Evolutionary conservation across 2,329 filamentous ascomycete species (phyloP), one percentile per base, ranked within the genome.

Genomic region (Alternaria sp.): DNA sequence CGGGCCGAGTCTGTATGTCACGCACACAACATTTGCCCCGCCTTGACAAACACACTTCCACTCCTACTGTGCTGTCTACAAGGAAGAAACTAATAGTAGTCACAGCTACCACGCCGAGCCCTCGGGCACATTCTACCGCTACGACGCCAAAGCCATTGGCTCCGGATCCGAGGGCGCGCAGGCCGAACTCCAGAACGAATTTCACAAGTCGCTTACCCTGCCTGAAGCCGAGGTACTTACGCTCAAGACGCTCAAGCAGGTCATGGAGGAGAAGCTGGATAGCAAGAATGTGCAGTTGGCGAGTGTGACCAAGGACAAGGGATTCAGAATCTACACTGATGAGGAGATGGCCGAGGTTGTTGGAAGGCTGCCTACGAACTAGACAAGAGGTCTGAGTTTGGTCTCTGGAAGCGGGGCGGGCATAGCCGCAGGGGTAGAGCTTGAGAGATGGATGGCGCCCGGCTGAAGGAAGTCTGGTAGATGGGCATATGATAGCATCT

Each of bases 241-340:
- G 53, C 85, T 99, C 76, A 98, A 98, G 88, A 99, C 95, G 38
- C 82, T 99, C 80, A 99, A 98, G 87, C 95, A 99, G 84, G 95
- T 99, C 71, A 99, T 99, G 95, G 95, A 99, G 84, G 95, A 99
- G 89, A 99, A 99, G 85, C 86, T 99, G 63, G 95, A 99, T 79
- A 88, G 93, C 67, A 99, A 99, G 88, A 99, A 99, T 78, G 95
- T 99, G 68, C 95, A 99, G 85, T 82, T 99, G 71, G 95, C 95
- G 55, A 98, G 94, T 78, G 95, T 99, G 59, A 99, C 95, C 65
- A 97, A 94, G 86, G 94, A 97, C 70, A 94, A 92, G 83, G 95
- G 95, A 58, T 99, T 99, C 87, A 91, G 93, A 84, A 97, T 99
- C 89, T 99, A 99, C 85, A 91, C 90, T 60, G 95, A 99, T 74